Base-by-base conservation (phyloP, 805 yeast genomes). In the Teunomyces barrocoloradensis region DNA sequence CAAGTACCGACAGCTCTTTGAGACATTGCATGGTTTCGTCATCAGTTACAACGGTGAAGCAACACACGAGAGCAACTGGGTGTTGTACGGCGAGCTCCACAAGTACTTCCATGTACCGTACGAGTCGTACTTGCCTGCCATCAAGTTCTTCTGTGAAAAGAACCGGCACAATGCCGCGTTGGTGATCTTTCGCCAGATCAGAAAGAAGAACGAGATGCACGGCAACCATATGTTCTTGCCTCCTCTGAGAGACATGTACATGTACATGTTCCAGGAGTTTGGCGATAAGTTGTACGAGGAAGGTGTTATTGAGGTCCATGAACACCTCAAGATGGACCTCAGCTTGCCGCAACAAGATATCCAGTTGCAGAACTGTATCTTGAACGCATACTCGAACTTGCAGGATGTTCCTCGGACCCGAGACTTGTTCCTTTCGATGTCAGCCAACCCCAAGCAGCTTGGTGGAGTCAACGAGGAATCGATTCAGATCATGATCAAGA, bases 221-320 rank as follows among this genome's bases (percentile, higher is more conserved):
- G 81, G 81, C 9, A 48, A 54, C 30, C 50, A 54, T 13, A 47
- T 30, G 32, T 36, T 51, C 39, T 34, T 38, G 11, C 69, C 73
- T 10, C 70, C 73, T 5, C 64, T 58, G 64, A 60, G 65, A 43
- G 83, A 80, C 18, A 78, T 85, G 62, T 88, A 86, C 55, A 62
- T 75, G 46, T 78, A 78, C 53, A 61, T 87, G 20, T 82, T 87
- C 59, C 70, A 76, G 44, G 77, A 77, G 42, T 85, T 85, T 65
- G 87, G 89, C 1, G 72, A 73, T 42, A 67, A 69, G 44, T 64
- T 74, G 29, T 87, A 82, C 53, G 81, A 77, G 48, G 83, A 82
- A 6, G 94, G 92, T 0, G 80, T 86, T 13, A 71, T 71, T 42
- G 85, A 82, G 48, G 63, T 87, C 3, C 89, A 86, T 54, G 77